Conservation (phyloP, 257 asterid genomes). For the Salvia hispanica region DNA sequence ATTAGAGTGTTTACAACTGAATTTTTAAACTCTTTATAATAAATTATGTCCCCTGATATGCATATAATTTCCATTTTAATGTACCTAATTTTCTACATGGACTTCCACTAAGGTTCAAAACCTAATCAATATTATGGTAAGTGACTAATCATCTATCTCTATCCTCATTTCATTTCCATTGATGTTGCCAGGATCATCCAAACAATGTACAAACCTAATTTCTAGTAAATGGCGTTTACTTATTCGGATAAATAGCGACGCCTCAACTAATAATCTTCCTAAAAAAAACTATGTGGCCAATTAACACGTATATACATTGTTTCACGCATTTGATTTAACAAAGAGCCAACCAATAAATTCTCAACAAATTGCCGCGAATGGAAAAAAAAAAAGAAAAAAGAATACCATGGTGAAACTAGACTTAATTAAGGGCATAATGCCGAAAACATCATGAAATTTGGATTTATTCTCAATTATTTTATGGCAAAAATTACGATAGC, state of each 20-base stretch:
- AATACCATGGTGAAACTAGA: neutral
- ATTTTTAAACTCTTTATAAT: too few relatives aligned
- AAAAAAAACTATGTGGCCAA: neutral
- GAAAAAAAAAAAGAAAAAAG: neutral
- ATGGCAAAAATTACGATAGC: too few relatives aligned
- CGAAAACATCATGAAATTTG: too few relatives aligned
- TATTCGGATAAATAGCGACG: neutral
- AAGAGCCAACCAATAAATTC: neutral
- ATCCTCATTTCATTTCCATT: neutral
- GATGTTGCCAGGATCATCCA: slow-evolving; percentile 19
- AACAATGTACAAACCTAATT: slow-evolving; percentile 30
- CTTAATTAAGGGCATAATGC: too few relatives aligned
- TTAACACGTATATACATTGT: neutral
- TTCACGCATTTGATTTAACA: neutral
- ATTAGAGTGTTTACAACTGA: too few relatives aligned
- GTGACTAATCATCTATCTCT: neutral
- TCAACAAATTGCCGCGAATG: neutral
- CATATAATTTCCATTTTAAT: neutral
- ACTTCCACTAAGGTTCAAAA: slow-evolving; percentile 27
- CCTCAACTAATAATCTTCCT: neutral
- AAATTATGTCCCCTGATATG: too few relatives aligned
- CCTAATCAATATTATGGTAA: neutral
- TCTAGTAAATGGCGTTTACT: neutral
- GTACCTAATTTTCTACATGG: slow-evolving; percentile 29
- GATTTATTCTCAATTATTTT: too few relatives aligned